Percentiles rank a stretch among this genome's conserved stretches.
Conservation (phyloP, 371 early-diverging fungal species). For the Apophysomyces trapeziformis region DNA sequence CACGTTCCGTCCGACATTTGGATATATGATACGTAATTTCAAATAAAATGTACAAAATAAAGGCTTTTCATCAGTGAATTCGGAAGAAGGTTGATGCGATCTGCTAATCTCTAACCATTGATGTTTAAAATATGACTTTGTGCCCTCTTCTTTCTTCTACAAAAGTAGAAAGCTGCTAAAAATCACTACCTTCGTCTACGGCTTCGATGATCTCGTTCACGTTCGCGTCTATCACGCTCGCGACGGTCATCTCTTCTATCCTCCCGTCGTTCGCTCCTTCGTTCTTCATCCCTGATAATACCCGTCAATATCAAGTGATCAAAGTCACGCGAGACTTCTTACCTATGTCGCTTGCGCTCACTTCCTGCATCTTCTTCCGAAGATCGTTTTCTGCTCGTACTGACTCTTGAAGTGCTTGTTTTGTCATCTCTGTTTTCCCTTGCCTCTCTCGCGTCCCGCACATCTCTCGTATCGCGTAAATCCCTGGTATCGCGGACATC, state of each 20-base stretch:
- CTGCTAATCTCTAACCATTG: no score
- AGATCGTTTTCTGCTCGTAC: slow-evolving; percentile 14
- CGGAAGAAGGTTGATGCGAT: no score
- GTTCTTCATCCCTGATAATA: slow-evolving; percentile 25
- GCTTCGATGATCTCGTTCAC: slow-evolving; percentile 21
- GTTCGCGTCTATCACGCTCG: slow-evolving; percentile 24
- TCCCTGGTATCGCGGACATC: not conserved
- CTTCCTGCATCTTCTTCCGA: slow-evolving; percentile 21
- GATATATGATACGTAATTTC: no score
- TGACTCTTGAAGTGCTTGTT: not conserved
- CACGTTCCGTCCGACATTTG: no score
- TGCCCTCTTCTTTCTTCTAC: no score
- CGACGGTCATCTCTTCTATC: slow-evolving; percentile 18
- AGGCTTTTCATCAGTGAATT: no score
- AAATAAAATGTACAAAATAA: no score
- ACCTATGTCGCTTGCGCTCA: slow-evolving; percentile 21
- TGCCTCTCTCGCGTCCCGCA: not conserved
- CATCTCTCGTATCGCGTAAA: not conserved
- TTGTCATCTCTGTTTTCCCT: slow-evolving; percentile 16
- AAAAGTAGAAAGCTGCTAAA: no score
- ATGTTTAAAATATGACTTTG: no score
- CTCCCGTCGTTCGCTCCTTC: slow-evolving; percentile 32
- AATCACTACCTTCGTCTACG: slow-evolving; percentile 12
- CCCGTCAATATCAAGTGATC: not conserved
- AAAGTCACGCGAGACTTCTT: not conserved